phyloP scores from a whole-genome alignment of 2,329 filamentous ascomycete genomes.

The Arachnomyces sp. region DNA sequence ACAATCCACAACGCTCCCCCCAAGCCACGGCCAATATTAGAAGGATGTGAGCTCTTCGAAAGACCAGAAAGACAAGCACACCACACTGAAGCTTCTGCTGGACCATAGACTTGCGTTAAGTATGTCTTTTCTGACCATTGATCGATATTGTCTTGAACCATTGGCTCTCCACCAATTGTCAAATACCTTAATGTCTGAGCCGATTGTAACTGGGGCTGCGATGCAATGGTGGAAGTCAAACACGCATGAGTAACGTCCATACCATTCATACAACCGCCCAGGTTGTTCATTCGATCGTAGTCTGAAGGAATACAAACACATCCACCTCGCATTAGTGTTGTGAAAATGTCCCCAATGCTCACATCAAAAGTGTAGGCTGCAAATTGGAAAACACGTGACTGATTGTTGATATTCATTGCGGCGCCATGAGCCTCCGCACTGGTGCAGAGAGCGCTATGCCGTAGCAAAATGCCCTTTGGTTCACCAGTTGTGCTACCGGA shows the following conservation, averaged over 20 bases:
- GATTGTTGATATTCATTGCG: conserved; percentile 14
- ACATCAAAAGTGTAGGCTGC: conserved; percentile 41
- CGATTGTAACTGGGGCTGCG: conserved; percentile 20
- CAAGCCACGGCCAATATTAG: conserved; percentile 28
- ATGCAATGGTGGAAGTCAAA: conserved; percentile 27
- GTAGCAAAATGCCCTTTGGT: conserved; percentile 30
- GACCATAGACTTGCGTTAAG: conserved; percentile 38
- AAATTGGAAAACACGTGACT: conserved; percentile 33
- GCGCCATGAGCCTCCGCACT: conserved; percentile 23
- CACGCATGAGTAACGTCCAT: conserved; percentile 27
- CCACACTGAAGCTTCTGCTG: conserved; percentile 34
- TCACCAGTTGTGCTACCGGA: conserved; percentile 24
- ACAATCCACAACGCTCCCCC: conserved; percentile 34
- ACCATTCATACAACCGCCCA: too few species aligned
- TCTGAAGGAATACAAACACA: conserved; percentile 41
- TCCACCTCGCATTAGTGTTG: conserved; percentile 34
- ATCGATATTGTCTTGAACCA: conserved; percentile 37
- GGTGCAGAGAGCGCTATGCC: conserved; percentile 27
- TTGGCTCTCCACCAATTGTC: conserved; percentile 40
- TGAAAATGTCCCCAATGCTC: conserved; percentile 34
- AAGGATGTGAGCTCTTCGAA: conserved; percentile 22
- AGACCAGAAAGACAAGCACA: conserved; percentile 27
- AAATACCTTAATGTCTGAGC: conserved; percentile 24
- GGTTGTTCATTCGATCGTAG: conserved; percentile 35
- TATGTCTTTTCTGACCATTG: conserved; percentile 27